Evolutionary conservation across 2,329 filamentous ascomycete species (phyloP), one percentile per base, ranked within the genome.

Genomic region (Rutstroemia sp.): DNA sequence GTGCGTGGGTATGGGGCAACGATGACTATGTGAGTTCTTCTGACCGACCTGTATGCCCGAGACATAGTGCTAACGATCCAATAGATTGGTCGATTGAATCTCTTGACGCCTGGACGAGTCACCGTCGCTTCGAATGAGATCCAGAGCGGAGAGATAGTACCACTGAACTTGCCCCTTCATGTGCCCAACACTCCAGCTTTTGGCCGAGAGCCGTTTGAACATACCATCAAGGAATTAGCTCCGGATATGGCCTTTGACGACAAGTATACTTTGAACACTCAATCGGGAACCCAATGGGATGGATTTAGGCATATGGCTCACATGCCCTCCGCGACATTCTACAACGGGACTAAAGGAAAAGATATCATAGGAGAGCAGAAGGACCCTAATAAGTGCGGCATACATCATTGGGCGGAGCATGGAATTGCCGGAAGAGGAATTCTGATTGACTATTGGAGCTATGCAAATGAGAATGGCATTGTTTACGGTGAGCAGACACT

Each of bases 211-310:
- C 57, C 48, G 23, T 69, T 70, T 61, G 25, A 65, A 19, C 71
- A 73, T 38, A 61, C 65, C 17, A 68, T 70, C 48, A 66, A 66
- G 48, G 59, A 69, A 38, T 47, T 49, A 2, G 56, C 61, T 48
- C 19, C 34, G 0, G 61, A 61, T 2, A 2, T 60, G n/a, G 66
- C 83, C 25, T 84, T 86, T 64, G 83, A 86, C 64, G 82, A 86
- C 67, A 70, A 77, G 30, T 79, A 80, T 74, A 74, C 73, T 0
- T 78, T 83, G 62, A 84, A 84, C 67, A 77, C 80, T 0, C 81
- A 83, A 67, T 74, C 74, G 7, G 79, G 77, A 39, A 79, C 76
- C 45, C 80, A 83, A 66, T 83, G 79, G 79, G 79, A 82, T 61
- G 78, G 78, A 0, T 68, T 81, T 25, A 71, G 79, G 54, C 78